These are phyloP conservation scores for Erodium texanum DNA, from an alignment of 441 rosid genomes.

Conservation along the genomic window DNA sequence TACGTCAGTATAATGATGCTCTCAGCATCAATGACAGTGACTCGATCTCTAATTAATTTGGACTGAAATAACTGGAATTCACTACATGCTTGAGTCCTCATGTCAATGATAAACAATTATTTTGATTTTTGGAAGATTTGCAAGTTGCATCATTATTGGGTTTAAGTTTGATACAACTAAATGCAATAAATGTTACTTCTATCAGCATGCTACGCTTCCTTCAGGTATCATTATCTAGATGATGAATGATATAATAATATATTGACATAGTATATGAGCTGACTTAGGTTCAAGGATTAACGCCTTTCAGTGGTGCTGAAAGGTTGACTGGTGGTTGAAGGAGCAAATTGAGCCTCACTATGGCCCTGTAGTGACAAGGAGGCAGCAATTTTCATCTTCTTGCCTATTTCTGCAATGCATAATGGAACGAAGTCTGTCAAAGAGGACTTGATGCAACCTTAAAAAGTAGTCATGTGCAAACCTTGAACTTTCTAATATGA, in stretches of 20 bases:
- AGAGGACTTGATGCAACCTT: neutral
- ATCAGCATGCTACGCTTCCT: neutral
- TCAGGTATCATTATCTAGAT: neutral
- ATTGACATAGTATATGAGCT: neutral
- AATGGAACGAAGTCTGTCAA: neutral
- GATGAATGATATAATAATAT: neutral
- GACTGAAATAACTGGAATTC: neutral
- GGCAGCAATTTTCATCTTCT: neutral
- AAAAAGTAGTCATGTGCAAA: neutral
- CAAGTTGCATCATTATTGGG: neutral
- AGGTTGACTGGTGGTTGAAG: neutral
- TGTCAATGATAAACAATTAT: neutral
- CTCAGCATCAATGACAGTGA: neutral
- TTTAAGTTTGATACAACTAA: neutral
- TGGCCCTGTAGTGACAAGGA: neutral
- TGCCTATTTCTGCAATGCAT: neutral
- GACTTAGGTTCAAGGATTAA: neutral
- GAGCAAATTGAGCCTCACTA: neutral
- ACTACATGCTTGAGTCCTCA: neutral
- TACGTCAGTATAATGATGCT: neutral
- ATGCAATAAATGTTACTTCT: neutral
- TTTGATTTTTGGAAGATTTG: neutral
- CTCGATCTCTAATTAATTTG: neutral
- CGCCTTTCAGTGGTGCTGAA: neutral
- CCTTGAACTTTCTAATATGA: neutral